A percentile compares a stretch with the other conserved stretches of the same genome.
phyloP scores from a whole-genome alignment of 768 basidiomycete genomes.

The Leccinum barrowsii region DNA sequence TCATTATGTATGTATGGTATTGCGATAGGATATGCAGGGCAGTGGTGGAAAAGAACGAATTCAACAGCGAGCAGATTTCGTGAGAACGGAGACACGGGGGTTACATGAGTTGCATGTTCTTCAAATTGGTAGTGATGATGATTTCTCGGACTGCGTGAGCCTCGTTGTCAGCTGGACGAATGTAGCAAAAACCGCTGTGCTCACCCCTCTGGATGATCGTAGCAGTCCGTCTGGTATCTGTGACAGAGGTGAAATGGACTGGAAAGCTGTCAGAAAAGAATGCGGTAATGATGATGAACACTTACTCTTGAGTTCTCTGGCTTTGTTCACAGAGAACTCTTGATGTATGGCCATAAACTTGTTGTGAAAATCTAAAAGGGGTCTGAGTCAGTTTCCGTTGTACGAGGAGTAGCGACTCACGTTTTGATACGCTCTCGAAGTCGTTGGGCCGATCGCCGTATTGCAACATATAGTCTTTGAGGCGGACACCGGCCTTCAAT shows the following conservation, averaged over 20 bases:
- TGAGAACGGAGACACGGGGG: neutral
- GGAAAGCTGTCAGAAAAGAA: constrained; percentile 9
- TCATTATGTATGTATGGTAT: neutral
- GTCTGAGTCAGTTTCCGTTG: neutral
- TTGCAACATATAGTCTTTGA: constrained; percentile 63
- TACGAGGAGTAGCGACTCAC: constrained; percentile 38
- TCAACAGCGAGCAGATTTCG: constrained; percentile 3
- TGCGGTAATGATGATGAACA: neutral
- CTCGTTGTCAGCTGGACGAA: constrained; percentile 1
- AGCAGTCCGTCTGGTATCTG: constrained; percentile 70
- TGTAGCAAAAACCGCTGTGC: constrained; percentile 18
- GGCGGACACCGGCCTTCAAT: constrained; percentile 68
- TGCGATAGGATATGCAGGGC: constrained; percentile 16
- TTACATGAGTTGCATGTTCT: constrained; percentile 43
- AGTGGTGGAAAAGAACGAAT: constrained; percentile 4
- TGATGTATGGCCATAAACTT: constrained; percentile 73
- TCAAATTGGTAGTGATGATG: constrained; percentile 64
- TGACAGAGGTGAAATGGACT: constrained; percentile 82
- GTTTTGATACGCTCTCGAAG: constrained; percentile 70
- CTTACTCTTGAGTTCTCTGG: constrained; percentile 71
- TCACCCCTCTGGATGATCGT: constrained; percentile 72
- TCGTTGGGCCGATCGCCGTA: constrained; percentile 80
- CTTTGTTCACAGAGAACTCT: constrained; percentile 61
- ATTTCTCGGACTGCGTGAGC: constrained; percentile 57
- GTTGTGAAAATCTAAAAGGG: constrained; percentile 58